Evolutionary conservation across 768 basidiomycete genomes (phyloP).

Genomic region (Rhizopogon vulgaris): DNA sequence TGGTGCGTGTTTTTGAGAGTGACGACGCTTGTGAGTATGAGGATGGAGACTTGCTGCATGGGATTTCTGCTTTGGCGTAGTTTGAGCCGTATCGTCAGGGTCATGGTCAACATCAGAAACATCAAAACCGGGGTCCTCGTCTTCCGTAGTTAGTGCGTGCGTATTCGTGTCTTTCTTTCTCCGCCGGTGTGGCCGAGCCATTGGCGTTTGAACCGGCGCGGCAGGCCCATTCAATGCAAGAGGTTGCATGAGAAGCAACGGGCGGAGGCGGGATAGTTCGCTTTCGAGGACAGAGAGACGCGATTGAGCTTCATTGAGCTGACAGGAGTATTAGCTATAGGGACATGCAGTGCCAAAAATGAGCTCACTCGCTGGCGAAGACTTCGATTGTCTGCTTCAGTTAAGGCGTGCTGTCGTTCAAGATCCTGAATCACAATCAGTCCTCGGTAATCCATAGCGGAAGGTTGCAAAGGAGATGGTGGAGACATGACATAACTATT

Average conservation of each 20-base stretch:
- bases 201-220: conserved; percentile 14
- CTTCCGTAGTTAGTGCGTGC: conserved; percentile 11
- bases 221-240: conserved; percentile 17
- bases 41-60: conserved; percentile 8
- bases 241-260: conserved; percentile 63
- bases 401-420: conserved; percentile 41
- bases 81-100: conserved; percentile 14
- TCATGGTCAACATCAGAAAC: conserved; percentile 24
- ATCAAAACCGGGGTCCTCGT: conserved; percentile 19
- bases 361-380: conserved; percentile 53
- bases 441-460: background rate
- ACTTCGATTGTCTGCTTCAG: conserved; percentile 56
- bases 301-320: conserved; percentile 56
- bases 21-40: conserved; percentile 19
- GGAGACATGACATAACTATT: no score
- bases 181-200: conserved; percentile 20
- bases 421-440: conserved; percentile 39
- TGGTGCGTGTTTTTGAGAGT: conserved; percentile 19
- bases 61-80: conserved; percentile 17
- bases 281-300: conserved; percentile 52
- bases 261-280: conserved; percentile 60
- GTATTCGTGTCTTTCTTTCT: conserved; percentile 18
- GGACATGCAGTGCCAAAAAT: background rate
- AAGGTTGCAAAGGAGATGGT: background rate
- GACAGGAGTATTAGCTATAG: conserved; percentile 5